Base-by-base conservation (phyloP, 2,329 filamentous ascomycete species). In the Dendryphion nanum region DNA sequence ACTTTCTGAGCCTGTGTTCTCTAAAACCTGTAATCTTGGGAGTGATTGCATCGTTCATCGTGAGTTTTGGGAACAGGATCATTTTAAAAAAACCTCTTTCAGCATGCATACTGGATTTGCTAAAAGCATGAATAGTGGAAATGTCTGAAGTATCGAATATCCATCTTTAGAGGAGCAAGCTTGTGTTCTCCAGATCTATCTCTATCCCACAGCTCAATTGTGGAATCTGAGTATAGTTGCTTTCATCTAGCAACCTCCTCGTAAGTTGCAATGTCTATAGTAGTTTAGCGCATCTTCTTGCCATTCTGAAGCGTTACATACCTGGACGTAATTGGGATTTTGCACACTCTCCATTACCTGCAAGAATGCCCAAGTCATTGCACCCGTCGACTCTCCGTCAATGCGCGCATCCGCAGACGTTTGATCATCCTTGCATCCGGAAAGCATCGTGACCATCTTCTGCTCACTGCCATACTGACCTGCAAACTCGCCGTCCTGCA, bases 391-490 rank as follows among this genome's bases (percentile, higher is more conserved):
- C 26, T 61, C 55, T 0, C 72, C 72, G 10, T 60, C 51, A 26
- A 76, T 76, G 14, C 53, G 61, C 10, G 72, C 71, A 59, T 74
- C 72, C 14, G 73, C 73, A 35, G 63, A 69, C 1, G 73, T 76
- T 53, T 76, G 72, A 33, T 76, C 72, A 49, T 76, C 74, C 33
- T 66, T 61, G 42, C 74, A 77, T 2, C 74, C 74, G 21, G 57
- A 64, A 37, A 74, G 74, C 74, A 77, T 76, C 4, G 68, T 74
- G 1, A 75, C 73, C 42, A 68, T 65, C 49, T 72, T 74, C 18
- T 63, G 56, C 48, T 76, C 72, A 36, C 57, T 59, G 1, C 57
- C 61, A 55, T 69, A 74, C 45, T 75, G 70, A 12, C 70, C 64
- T 24, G 59, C 66, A 44, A 71, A 70, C 40, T 59, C 50, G 13